Conservation (phyloP, 176 grass and related monocot genomes). For the Elymus sibiricus region DNA sequence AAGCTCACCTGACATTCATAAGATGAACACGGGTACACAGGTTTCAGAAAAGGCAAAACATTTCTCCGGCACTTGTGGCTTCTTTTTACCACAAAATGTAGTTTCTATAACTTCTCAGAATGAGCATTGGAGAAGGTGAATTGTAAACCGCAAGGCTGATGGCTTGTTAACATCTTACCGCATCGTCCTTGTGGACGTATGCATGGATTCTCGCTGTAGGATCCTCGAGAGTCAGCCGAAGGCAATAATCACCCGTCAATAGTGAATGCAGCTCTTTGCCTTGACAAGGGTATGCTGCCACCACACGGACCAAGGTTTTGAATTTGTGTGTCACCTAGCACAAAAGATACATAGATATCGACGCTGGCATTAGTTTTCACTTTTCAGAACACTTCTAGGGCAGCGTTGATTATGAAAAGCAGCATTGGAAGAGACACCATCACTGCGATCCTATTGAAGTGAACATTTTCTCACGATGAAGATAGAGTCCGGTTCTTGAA, state of each 20-base stretch:
- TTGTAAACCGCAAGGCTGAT: not conserved
- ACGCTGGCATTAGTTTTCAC: not conserved
- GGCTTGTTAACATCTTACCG: slow-evolving; percentile 43
- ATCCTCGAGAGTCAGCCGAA: slow-evolving; percentile 71
- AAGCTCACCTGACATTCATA: slow-evolving; percentile 55
- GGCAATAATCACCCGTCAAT: slow-evolving; percentile 16
- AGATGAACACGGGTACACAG: slow-evolving; percentile 11
- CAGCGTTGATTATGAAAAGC: not conserved
- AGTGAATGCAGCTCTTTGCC: slow-evolving; percentile 29
- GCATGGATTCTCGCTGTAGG: slow-evolving; percentile 83
- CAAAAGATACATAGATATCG: slow-evolving; percentile 1
- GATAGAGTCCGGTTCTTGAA: not conserved
- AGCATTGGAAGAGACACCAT: not conserved
- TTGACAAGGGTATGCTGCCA: slow-evolving; percentile 53
- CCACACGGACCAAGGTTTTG: slow-evolving; percentile 76
- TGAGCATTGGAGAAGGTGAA: slow-evolving; percentile 10
- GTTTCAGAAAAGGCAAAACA: slow-evolving; percentile 17
- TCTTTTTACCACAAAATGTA: slow-evolving; percentile 1
- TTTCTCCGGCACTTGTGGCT: not conserved
- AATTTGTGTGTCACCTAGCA: slow-evolving; percentile 60
- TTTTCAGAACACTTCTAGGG: not conserved
- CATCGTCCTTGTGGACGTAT: slow-evolving; percentile 49
- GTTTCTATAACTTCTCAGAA: not conserved
- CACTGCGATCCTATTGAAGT: not conserved
- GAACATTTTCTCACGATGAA: not conserved